Evolutionary conservation across 257 asterid species (phyloP), one percentile per base, ranked within the genome.

Genomic region (Penstemon davidsonii): DNA sequence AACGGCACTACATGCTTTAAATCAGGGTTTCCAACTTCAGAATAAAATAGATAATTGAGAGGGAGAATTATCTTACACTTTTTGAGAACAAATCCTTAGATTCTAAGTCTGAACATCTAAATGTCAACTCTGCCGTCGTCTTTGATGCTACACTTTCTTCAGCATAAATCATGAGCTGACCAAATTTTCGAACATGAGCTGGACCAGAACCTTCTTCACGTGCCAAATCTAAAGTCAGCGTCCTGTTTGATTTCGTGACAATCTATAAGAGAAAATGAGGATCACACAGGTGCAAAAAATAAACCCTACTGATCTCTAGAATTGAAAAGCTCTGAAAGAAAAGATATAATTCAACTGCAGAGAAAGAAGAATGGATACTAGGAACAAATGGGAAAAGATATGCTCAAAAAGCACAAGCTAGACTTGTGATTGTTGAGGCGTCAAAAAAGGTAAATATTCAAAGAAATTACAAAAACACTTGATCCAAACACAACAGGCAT

Each of bases 61-160:
- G 54, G 50, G 73, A 64, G 43, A 70, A 68, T 60, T 71, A 40
- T 51, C 86, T 60, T 94, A 94, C 99, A 79, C 93, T 88, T 83
- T 94, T 94, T 18, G 96, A 94, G 82, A 94, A 94, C 74, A 91
- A 76, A 82, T 94, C 99, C 82, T 86, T 91, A 45, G 89, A 82
- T 80, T 91, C 96, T 83, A 94, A 82, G 73, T 89, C 92, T 65
- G 98, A 78, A 76, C 98, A 94, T 80, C 96, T 85, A 59, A 94
- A 79, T 58, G 63, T 80, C 87, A 91, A 82, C 81, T 91, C 99
- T 10, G 81, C 81, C 62, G 88, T 77, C 68, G 96, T 91, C 85
- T 89, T 94, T 67, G 99, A 91, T 45, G 83, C 76, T 41, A 86
- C 77, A 76, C 82, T 89, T 83, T 94, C 98, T 81, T 94, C 99